Evolutionary conservation across 2,329 filamentous ascomycete genomes (phyloP), one percentile per base, ranked within the genome.

Genomic region (Proliferodiscus dingleyae): DNA sequence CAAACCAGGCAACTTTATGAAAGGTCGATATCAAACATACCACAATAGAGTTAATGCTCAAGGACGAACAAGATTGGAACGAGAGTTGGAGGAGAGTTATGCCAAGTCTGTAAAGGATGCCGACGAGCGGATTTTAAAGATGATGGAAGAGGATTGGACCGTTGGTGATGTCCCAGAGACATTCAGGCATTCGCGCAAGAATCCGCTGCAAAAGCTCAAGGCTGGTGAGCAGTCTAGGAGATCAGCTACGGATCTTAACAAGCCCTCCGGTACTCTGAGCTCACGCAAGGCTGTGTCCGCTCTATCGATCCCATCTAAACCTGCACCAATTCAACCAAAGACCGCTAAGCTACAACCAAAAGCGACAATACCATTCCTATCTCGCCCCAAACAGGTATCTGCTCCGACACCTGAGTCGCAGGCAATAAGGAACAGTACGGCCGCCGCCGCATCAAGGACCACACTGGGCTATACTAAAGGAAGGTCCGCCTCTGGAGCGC

Each of bases 401-500:
- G 56, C 66, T 4, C 66, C 72, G 2, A 67, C 51, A 6, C 75
- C 75, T 49, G 62, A 66, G 38, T 66, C 72, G 1, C 72, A 72
- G n/a, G 61, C 65, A 8, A 72, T 78, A 55, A 78, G 81, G 37
- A 77, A 80, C 52, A 74, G 74, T 7, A 72, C 77, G 9, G 83
- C 85, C 1, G 74, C 78, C 18, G 78, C 78, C 5, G 81, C 81
- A 5, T 95, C 89, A 2, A 80, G 83, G 52, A 90, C 81, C 45
- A 95, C 89, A 0, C 75, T 95, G 33, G 90, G 90, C 13, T 95
- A 95, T 63, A 87, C 79, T 45, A 88, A 85, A 64, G 89, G 90
- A 26, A 79, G 87, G 26, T 69, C 70, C 9, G 69, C 73, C 2
- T 72, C 72, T 16, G 64, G 65, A 6, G 63, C 62, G 21, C 52